Evolutionary conservation across 2,329 filamentous ascomycete species (phyloP), one percentile per base, ranked within the genome.

Genomic region (Fusarium udum): DNA sequence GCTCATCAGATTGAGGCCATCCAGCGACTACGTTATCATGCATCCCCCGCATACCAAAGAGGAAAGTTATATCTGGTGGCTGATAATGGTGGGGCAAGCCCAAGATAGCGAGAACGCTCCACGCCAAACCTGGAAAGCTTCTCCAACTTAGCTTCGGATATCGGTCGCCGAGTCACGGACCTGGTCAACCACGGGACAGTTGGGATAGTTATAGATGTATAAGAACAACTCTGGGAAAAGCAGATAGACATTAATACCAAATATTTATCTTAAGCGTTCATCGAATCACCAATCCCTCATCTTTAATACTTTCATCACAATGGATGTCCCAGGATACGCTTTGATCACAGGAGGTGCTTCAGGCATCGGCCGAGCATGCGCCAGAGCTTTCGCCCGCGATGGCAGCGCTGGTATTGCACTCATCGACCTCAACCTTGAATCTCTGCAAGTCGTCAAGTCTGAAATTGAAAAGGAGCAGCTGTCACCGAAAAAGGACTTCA

Each of bases 281-380:
- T 5, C 10, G 6, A 3, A 4, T 16, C 8, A 18, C 4, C n/a
- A 22, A 6, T 3, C 4, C 4, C 15, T 20, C 4, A 15, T 6
- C 20, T n/a, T 4, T 8, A 6, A 24, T 14, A 20, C 2, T 9
- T 7, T 1, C 11, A 4, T 1, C 3, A 26, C 20, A 2, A 78
- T 78, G 77, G 77, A 78, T 7, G 73, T 78, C 8, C 80, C 83
- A 1, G 80, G 79, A 2, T 81, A 75, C 15, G 79, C 79, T 24
- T 28, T 81, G 0, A 69, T 81, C 5, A 80, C 79, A 2, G 80
- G 80, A 26, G 78, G 78, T 6, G 80, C 75, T 2, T 81, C 79
- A 18, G 80, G 80, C 1, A 80, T 81, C 15, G 80, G 79, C 22
- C 74, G 67, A 22, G 80, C 79, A 14, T 80, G 78, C 22, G 79